Percentiles rank a stretch among this genome's conserved stretches.
These are phyloP conservation scores for Solanum clarkiae DNA, from an alignment of 257 asterid species.

Conservation along the genomic window DNA sequence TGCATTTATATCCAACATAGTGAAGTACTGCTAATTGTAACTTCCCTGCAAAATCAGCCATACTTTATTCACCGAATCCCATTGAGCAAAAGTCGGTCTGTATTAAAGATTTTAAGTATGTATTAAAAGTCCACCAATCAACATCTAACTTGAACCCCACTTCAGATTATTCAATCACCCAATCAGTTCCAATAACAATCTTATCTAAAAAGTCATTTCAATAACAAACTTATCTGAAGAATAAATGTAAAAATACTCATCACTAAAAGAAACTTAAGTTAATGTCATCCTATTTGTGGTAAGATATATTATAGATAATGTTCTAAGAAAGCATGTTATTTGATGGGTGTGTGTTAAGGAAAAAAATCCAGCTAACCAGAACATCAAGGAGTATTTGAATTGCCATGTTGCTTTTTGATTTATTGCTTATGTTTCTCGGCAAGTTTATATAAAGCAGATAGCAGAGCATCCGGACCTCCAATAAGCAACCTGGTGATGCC, in stretches of 20 bases:
- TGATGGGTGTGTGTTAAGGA: neutral
- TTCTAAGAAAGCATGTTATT: neutral
- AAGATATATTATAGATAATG: neutral
- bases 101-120: neutral
- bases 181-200: neutral
- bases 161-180: neutral
- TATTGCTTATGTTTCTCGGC: slow-evolving; percentile 89
- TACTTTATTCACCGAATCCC: neutral
- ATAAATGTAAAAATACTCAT: neutral
- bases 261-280: neutral
- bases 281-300: neutral
- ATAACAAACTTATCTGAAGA: neutral
- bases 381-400: slow-evolving; percentile 4
- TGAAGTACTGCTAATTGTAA: neutral
- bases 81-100: neutral
- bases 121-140: neutral
- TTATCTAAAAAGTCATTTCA: too few relatives aligned
- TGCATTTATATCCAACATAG: neutral
- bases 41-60: neutral
- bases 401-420: slow-evolving; percentile 44
- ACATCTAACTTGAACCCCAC: neutral
- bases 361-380: neutral
- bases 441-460: slow-evolving; percentile 73
- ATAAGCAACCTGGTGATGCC: slow-evolving; percentile 61
- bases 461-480: slow-evolving; percentile 86